Percentiles rank a stretch among this genome's conserved stretches.
phyloP scores from a whole-genome alignment of 371 early-diverging fungal species.

The Batkoa obscura region DNA sequence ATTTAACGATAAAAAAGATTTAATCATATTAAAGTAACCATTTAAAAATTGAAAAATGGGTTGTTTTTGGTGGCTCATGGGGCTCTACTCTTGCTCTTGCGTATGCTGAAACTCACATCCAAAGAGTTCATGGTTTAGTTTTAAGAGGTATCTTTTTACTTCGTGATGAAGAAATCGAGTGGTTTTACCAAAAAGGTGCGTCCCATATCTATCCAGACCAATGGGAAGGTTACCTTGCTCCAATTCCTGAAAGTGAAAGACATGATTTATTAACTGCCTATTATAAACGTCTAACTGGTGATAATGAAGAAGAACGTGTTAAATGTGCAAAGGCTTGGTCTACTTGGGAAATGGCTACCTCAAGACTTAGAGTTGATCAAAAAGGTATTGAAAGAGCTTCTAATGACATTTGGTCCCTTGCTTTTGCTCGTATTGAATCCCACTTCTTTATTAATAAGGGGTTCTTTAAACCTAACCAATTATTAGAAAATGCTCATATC shows the following conservation, averaged over 20 bases:
- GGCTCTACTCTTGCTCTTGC: slow-evolving; percentile 23
- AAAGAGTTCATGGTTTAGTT: slow-evolving; percentile 30
- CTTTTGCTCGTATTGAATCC: slow-evolving; percentile 40
- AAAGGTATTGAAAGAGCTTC: slow-evolving; percentile 26
- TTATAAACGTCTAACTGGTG: slow-evolving; percentile 31
- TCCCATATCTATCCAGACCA: slow-evolving; percentile 27
- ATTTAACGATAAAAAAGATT: background rate
- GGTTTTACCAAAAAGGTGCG: slow-evolving; percentile 36
- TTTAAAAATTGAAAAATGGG: slow-evolving; percentile 34
- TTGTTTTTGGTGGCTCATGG: slow-evolving; percentile 40
- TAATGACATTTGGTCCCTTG: slow-evolving; percentile 26
- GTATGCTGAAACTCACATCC: slow-evolving; percentile 34
- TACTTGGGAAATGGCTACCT: slow-evolving; percentile 34
- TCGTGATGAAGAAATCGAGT: slow-evolving; percentile 25
- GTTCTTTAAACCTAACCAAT: slow-evolving; percentile 29
- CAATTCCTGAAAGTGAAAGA: slow-evolving; percentile 36
- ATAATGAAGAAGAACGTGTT: slow-evolving; percentile 18
- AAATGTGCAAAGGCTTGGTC: slow-evolving; percentile 29
- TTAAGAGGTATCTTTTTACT: slow-evolving; percentile 40
- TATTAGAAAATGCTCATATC: slow-evolving; percentile 28
- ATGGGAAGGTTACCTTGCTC: slow-evolving; percentile 28
- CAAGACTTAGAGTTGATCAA: slow-evolving; percentile 20
- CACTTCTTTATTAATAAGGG: slow-evolving; percentile 41
- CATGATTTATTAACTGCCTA: slow-evolving; percentile 31
- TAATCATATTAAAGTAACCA: slow-evolving; percentile 10